Conservation (phyloP, 1,284 basidiomycete genomes). For the Cryptococcus neoformans region DNA sequence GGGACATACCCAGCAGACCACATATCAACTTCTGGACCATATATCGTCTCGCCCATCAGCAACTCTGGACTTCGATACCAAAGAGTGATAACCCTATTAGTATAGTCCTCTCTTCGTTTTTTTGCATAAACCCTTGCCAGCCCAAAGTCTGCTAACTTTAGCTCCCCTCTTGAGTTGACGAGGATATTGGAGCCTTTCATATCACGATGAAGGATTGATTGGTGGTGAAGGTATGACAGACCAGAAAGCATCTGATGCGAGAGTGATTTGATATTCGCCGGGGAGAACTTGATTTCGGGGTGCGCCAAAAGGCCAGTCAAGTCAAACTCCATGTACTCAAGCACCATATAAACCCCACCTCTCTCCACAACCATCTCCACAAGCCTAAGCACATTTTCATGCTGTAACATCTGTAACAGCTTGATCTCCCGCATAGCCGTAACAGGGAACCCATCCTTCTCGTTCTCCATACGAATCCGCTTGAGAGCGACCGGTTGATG, state of each 20-base stretch:
- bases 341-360: constrained; percentile 96
- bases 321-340: constrained; percentile 99
- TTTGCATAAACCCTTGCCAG: constrained; percentile 97
- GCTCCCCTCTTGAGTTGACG: constrained; percentile 85
- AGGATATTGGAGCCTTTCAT: constrained; percentile 99
- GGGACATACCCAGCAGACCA: constrained; percentile 91
- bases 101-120: constrained; percentile 85
- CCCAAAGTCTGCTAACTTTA: constrained; percentile 97
- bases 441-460: constrained; percentile 97
- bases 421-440: constrained; percentile 99
- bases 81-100: constrained; percentile 96
- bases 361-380: constrained; percentile 99
- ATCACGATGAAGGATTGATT: constrained; percentile 94
- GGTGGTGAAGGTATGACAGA: constrained; percentile 89
- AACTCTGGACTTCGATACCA: constrained; percentile 99
- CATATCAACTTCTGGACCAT: constrained; percentile 99
- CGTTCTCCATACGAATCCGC: constrained; percentile 96
- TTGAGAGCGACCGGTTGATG: constrained; percentile 85
- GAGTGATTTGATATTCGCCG: constrained; percentile 90
- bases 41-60: constrained; percentile 91
- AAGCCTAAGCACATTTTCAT: constrained; percentile 83
- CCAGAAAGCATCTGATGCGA: constrained; percentile 93
- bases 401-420: constrained; percentile 83
- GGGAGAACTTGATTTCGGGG: constrained; percentile 75
- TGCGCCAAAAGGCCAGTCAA: constrained; percentile 93